These are phyloP conservation scores for Maudiozyma serrabonitensis DNA, from an alignment of 805 yeast genomes.

Conservation along the genomic window DNA sequence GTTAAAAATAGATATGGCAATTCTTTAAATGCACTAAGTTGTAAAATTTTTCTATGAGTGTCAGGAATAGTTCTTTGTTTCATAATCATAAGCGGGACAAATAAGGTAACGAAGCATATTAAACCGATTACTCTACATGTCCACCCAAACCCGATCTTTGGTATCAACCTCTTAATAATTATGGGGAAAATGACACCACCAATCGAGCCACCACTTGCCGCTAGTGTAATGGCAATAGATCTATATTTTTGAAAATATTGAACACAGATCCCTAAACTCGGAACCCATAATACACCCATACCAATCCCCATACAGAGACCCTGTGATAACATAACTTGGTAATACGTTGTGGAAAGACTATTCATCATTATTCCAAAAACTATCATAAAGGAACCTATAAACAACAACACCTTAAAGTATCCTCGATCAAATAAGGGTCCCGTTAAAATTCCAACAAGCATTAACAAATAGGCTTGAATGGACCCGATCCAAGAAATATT, in stretches of 20 bases:
- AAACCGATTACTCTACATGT: not conserved
- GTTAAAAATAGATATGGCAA: not conserved
- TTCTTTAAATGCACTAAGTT: not conserved
- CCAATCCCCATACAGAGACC: not conserved
- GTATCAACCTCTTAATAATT: not conserved
- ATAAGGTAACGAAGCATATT: not conserved
- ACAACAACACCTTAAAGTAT: not conserved
- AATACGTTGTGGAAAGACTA: not conserved
- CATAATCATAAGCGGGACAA: not conserved
- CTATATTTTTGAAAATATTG: not conserved
- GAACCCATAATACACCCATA: not conserved
- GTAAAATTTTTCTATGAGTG: not conserved
- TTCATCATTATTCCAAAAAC: not conserved
- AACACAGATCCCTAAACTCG: not conserved
- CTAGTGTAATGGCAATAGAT: not conserved
- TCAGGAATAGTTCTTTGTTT: not conserved
- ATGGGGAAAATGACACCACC: slow-evolving; percentile 1
- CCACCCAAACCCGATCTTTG: not conserved
- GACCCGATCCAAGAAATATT: not conserved
- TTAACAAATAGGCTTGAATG: not conserved
- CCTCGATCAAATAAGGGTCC: not conserved
- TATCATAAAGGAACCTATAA: not conserved
- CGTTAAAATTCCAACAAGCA: not conserved
- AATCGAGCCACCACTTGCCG: not conserved
- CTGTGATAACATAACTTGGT: not conserved